Evolutionary conservation across 371 early-diverging fungal species (phyloP).

Genomic region (Coemansia linderi): DNA sequence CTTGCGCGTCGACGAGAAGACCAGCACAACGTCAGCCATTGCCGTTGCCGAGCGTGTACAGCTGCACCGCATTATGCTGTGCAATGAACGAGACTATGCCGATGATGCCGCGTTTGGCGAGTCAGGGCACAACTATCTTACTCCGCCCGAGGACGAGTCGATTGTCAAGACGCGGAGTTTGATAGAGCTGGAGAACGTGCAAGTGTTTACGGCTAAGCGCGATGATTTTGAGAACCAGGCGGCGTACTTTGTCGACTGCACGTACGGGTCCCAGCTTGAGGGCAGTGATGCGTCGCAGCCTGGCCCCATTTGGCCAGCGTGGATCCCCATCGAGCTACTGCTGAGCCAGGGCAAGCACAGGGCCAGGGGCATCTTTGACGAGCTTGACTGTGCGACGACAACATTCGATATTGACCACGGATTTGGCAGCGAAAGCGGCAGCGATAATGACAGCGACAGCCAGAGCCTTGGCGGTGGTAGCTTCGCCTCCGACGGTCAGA

Average conservation of each 20-base stretch:
- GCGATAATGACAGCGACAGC: conserved; percentile 12
- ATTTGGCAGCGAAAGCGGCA: conserved; percentile 17
- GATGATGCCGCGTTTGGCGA: not conserved
- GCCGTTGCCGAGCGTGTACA: conserved; percentile 55
- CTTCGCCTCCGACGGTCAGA: not conserved
- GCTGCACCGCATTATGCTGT: conserved; percentile 52
- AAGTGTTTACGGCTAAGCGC: conserved; percentile 56
- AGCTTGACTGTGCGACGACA: conserved; percentile 16
- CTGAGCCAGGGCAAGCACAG: conserved; percentile 57
- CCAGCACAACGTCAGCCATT: conserved; percentile 48
- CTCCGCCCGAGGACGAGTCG: conserved; percentile 56
- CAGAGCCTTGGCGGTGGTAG: not conserved
- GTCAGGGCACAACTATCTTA: not conserved
- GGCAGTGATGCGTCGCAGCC: conserved; percentile 49
- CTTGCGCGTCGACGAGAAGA: conserved; percentile 49
- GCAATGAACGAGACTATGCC: conserved; percentile 26
- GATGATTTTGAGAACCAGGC: conserved; percentile 51
- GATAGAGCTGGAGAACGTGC: conserved; percentile 74
- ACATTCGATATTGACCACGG: not conserved
- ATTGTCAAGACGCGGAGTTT: conserved; percentile 73
- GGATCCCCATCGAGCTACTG: conserved; percentile 86
- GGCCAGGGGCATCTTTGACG: conserved; percentile 49
- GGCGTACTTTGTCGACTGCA: conserved; percentile 69
- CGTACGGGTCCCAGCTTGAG: conserved; percentile 65
- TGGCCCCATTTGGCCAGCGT: conserved; percentile 73